Conservation (phyloP, 2,329 filamentous ascomycete genomes). For the Lizonia empirigonia region DNA sequence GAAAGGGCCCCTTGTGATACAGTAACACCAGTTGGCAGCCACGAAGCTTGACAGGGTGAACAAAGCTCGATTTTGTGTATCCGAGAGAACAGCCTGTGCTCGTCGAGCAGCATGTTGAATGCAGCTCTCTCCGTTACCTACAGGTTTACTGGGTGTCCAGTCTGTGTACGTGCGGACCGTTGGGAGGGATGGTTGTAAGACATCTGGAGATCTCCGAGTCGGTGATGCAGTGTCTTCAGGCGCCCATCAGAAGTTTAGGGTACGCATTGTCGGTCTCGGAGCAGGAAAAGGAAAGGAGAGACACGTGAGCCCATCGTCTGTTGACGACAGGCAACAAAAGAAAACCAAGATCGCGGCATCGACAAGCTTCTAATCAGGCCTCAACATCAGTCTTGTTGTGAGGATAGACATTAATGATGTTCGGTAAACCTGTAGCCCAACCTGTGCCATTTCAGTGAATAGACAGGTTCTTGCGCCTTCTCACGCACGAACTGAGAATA, state of each 20-base stretch:
- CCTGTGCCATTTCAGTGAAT: neutral
- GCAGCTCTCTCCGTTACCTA: constrained; percentile 9
- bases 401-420: neutral
- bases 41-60: constrained; percentile 14
- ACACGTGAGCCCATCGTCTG: neutral
- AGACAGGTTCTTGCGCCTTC: neutral
- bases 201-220: neutral
- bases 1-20: constrained; percentile 4
- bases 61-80: constrained; percentile 1
- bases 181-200: neutral
- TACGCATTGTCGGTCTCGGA: constrained; percentile 1
- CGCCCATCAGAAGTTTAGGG: neutral
- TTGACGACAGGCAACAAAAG: neutral
- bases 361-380: constrained; percentile 1
- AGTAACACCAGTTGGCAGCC: constrained; percentile 15
- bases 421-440: neutral
- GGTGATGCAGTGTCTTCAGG: neutral
- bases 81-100: constrained; percentile 1
- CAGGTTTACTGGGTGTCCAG: constrained; percentile 3
- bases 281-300: constrained; percentile 1
- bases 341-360: constrained; percentile 2
- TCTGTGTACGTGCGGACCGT: neutral
- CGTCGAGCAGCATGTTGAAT: constrained; percentile 3
- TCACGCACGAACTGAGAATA: constrained; percentile 1
- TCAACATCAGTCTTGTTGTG: neutral